Evolutionary conservation across 768 basidiomycete species (phyloP).

Genomic region (Wakefieldia striispora): DNA sequence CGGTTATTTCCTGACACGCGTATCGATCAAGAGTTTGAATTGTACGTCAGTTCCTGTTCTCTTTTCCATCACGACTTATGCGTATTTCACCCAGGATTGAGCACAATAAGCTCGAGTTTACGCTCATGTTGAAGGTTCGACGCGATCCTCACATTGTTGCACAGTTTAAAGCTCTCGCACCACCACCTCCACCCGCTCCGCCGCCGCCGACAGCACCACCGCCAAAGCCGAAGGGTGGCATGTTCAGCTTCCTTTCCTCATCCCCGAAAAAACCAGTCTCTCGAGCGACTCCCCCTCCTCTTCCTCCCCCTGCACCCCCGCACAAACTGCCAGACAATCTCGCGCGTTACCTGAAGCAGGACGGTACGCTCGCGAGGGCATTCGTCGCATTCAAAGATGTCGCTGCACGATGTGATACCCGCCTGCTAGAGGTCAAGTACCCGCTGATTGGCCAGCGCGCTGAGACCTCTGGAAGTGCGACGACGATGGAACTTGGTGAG

Average conservation of each 20-base stretch:
- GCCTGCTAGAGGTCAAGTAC: constrained; percentile 78
- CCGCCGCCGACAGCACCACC: constrained; percentile 44
- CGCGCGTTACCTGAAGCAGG: constrained; percentile 77
- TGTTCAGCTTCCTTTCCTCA: constrained; percentile 74
- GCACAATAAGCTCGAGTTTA: constrained; percentile 94
- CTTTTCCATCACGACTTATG: not conserved
- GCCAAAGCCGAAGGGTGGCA: constrained; percentile 57
- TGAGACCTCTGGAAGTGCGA: constrained; percentile 50
- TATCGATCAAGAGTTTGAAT: constrained; percentile 88
- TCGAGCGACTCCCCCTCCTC: constrained; percentile 31
- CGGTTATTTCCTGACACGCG: constrained; percentile 54
- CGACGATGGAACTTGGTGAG: constrained; percentile 78
- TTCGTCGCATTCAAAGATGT: constrained; percentile 90
- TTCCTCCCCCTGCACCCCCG: constrained; percentile 34
- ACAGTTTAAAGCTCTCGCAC: constrained; percentile 65
- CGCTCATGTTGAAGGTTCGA: constrained; percentile 82
- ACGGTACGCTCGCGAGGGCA: constrained; percentile 85
- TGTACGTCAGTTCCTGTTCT: constrained; percentile 48
- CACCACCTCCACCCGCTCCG: constrained; percentile 45
- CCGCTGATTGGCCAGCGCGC: constrained; percentile 76
- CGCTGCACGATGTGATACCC: constrained; percentile 77
- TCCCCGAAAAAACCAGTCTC: constrained; percentile 69
- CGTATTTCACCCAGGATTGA: constrained; percentile 58
- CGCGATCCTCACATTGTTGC: constrained; percentile 82
- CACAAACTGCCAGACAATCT: constrained; percentile 68